phyloP scores from a whole-genome alignment of 2,329 filamentous ascomycete species.

The Trematosphaeria pertusa region DNA sequence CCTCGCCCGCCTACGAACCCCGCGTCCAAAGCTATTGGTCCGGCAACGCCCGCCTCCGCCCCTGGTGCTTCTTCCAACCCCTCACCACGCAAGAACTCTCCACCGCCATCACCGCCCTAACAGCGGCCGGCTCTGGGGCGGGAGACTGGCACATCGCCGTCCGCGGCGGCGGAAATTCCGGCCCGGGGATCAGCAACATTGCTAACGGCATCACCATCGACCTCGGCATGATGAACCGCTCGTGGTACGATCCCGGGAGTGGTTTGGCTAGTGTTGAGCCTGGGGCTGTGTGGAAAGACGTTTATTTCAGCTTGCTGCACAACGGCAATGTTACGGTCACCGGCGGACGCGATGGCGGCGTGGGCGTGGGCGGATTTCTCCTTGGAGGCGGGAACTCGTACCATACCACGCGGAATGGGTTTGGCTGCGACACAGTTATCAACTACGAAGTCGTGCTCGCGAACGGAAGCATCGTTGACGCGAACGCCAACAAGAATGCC shows the following conservation, averaged over 20 bases:
- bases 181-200: constrained; percentile 24
- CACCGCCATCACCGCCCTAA: constrained; percentile 20
- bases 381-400: constrained; percentile 25
- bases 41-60: constrained; percentile 20
- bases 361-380: constrained; percentile 25
- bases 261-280: constrained; percentile 20
- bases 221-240: constrained; percentile 19
- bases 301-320: constrained; percentile 32
- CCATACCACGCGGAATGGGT: constrained; percentile 16
- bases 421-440: constrained; percentile 23
- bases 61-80: constrained; percentile 36
- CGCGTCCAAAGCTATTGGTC: constrained; percentile 19
- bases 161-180: constrained; percentile 25
- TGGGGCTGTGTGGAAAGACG: constrained; percentile 37
- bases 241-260: constrained; percentile 9
- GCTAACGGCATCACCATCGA: constrained; percentile 27
- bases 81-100: constrained; percentile 28
- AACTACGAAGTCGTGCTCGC: constrained; percentile 45
- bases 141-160: constrained; percentile 23
- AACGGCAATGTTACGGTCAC: constrained; percentile 7
- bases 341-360: constrained; percentile 19
- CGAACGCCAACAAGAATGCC: constrained; percentile 32
- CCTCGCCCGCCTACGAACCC: constrained; percentile 12
- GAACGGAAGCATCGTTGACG: constrained; percentile 42
- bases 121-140: not conserved